phyloP scores from a whole-genome alignment of 108 stramenopile species.

The Conticribra weissflogii region DNA sequence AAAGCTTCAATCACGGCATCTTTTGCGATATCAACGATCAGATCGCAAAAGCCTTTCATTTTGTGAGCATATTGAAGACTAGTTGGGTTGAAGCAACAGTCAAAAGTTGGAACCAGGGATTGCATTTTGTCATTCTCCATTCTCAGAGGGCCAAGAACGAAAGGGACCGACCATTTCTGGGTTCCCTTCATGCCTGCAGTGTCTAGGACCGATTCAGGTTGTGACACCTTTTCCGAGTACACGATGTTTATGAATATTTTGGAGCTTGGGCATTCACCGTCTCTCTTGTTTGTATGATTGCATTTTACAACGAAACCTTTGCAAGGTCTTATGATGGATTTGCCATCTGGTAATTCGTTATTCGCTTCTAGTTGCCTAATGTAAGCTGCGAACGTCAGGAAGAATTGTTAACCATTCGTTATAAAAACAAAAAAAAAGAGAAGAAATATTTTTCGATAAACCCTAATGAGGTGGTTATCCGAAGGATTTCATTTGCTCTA shows the following conservation, averaged over 20 bases:
- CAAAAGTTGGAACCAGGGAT: constrained; percentile 35
- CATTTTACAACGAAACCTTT: constrained; percentile 60
- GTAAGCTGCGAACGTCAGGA: too few relatives aligned
- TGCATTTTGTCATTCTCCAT: constrained; percentile 62
- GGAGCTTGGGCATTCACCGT: constrained; percentile 25
- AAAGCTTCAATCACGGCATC: constrained; percentile 28
- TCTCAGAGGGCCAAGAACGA: constrained; percentile 59
- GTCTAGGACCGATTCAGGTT: background rate
- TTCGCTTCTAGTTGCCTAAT: constrained; percentile 50
- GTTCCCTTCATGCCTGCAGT: constrained; percentile 9
- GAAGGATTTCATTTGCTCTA: background rate
- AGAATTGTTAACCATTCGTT: too few relatives aligned
- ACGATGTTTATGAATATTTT: constrained; percentile 71
- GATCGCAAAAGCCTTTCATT: constrained; percentile 31
- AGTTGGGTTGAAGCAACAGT: constrained; percentile 40
- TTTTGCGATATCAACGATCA: constrained; percentile 33
- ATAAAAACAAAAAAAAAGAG: too few relatives aligned
- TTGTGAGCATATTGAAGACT: constrained; percentile 31
- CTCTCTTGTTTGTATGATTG: constrained; percentile 36
- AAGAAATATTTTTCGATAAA: background rate
- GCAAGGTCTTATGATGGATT: constrained; percentile 49
- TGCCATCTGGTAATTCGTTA: constrained; percentile 59
- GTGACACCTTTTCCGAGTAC: constrained; percentile 34
- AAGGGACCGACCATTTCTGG: constrained; percentile 52
- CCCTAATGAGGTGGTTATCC: background rate